phyloP scores from a whole-genome alignment of 768 basidiomycete species.

The Daedalea quercina region DNA sequence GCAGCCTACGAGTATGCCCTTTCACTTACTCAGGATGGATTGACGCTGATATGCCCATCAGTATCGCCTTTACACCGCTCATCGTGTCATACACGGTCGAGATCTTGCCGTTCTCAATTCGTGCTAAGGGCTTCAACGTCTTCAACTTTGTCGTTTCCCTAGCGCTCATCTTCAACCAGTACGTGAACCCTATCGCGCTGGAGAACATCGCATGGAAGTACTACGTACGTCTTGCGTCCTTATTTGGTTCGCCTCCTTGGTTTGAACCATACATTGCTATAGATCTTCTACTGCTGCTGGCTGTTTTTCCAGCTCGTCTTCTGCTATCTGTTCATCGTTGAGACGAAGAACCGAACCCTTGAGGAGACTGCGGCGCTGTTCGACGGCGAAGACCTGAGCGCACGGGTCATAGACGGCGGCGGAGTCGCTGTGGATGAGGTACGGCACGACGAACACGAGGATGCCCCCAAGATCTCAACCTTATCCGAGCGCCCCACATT shows the following conservation, averaged over 20 bases:
- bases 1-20: slow-evolving; percentile 59
- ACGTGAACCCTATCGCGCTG: slow-evolving; percentile 42
- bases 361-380: slow-evolving; percentile 79
- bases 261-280: neutral
- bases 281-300: slow-evolving; percentile 36
- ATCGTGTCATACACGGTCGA: slow-evolving; percentile 33
- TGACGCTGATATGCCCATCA: neutral
- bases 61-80: slow-evolving; percentile 18
- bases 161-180: slow-evolving; percentile 46
- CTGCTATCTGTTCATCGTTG: slow-evolving; percentile 30
- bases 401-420: slow-evolving; percentile 1
- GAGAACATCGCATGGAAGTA: slow-evolving; percentile 38
- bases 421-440: slow-evolving; percentile 5
- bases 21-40: neutral
- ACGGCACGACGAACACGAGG: slow-evolving; percentile 11
- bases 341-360: slow-evolving; percentile 41
- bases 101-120: slow-evolving; percentile 42
- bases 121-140: slow-evolving; percentile 41
- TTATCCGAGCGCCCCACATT: neutral
- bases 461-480: slow-evolving; percentile 8
- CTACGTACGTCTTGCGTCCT: slow-evolving; percentile 25
- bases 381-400: slow-evolving; percentile 53
- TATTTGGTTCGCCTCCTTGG: no score
- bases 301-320: slow-evolving; percentile 33
- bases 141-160: slow-evolving; percentile 40